Percentiles rank a stretch among this genome's conserved stretches.
phyloP scores from a whole-genome alignment of 139 green algal species.

The Chlamydomonas sp. region DNA sequence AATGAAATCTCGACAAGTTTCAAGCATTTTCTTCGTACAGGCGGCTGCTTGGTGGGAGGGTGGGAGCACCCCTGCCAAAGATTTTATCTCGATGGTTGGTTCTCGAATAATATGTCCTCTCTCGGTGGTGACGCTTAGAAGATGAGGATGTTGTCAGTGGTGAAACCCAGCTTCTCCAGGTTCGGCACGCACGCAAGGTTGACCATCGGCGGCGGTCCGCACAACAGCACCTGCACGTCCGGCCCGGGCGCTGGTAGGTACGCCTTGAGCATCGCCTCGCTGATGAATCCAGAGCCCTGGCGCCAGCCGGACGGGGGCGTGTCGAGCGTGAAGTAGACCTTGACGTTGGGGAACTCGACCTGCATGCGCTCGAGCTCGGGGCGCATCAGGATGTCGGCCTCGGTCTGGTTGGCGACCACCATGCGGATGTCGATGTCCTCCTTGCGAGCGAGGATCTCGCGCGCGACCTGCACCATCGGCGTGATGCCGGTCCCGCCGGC shows the following conservation, averaged over 20 bases:
- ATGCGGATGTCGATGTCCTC: constrained; percentile 81
- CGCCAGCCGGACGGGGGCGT: constrained; percentile 40
- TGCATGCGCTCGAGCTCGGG: constrained; percentile 80
- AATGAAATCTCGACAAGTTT: too few species aligned
- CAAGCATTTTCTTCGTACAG: too few species aligned
- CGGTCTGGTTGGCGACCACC: constrained; percentile 86
- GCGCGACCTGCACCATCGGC: constrained; percentile 50
- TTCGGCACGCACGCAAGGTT: constrained; percentile 53
- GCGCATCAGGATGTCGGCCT: constrained; percentile 88
- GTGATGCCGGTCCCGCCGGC: constrained; percentile 51
- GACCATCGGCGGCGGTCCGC: constrained; percentile 84
- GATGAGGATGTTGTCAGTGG: constrained; percentile 9
- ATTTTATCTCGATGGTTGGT: too few species aligned
- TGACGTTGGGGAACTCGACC: constrained; percentile 53
- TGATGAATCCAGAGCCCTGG: constrained; percentile 69
- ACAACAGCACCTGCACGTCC: constrained; percentile 63
- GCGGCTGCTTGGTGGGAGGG: too few species aligned
- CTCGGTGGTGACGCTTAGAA: too few species aligned
- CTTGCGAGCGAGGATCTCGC: constrained; percentile 69
- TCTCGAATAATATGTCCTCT: too few species aligned
- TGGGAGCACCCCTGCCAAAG: too few species aligned
- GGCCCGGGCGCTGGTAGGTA: constrained; percentile 10
- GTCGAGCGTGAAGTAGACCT: constrained; percentile 27
- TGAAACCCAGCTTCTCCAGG: constrained; percentile 65
- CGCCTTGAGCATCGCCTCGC: constrained; percentile 59